Evolutionary conservation across 1,284 basidiomycete genomes (phyloP).

Genomic region (Leccinum pachyderme): DNA sequence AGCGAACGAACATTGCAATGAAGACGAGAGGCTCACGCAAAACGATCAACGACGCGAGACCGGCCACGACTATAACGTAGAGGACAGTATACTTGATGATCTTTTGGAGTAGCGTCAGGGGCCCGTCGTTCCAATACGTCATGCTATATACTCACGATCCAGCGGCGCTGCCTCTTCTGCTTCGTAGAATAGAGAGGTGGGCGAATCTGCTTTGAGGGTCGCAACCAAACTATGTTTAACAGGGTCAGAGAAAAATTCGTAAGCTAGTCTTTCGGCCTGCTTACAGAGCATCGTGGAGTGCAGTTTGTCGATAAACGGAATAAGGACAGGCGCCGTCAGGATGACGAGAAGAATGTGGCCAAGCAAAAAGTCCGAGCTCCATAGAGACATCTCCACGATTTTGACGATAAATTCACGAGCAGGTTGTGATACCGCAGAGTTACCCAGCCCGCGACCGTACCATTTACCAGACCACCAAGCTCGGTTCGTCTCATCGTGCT

Average conservation of each 20-base stretch:
- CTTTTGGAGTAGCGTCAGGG: conserved; percentile 34
- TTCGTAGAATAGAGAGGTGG: conserved; percentile 94
- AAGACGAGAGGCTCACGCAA: conserved; percentile 59
- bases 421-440: conserved; percentile 88
- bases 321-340: conserved; percentile 78
- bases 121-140: not conserved
- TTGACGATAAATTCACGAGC: conserved; percentile 96
- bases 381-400: conserved; percentile 93
- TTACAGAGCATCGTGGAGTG: conserved; percentile 90
- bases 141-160: conserved; percentile 64
- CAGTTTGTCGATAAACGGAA: conserved; percentile 84
- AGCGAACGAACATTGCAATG: not conserved
- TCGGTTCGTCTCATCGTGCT: conserved; percentile 94
- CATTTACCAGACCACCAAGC: conserved; percentile 99
- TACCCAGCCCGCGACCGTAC: conserved; percentile 89
- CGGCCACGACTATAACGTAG: conserved; percentile 76
- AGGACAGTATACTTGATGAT: conserved; percentile 82
- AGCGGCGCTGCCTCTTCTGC: conserved; percentile 86
- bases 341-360: conserved; percentile 84
- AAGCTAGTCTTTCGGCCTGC: conserved; percentile 24
- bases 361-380: conserved; percentile 88
- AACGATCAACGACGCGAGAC: conserved; percentile 80
- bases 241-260: conserved; percentile 6
- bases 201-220: conserved; percentile 91
- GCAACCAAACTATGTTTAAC: conserved; percentile 69